phyloP scores from a whole-genome alignment of 805 yeast genomes.

The Barnettozyma pratensis region DNA sequence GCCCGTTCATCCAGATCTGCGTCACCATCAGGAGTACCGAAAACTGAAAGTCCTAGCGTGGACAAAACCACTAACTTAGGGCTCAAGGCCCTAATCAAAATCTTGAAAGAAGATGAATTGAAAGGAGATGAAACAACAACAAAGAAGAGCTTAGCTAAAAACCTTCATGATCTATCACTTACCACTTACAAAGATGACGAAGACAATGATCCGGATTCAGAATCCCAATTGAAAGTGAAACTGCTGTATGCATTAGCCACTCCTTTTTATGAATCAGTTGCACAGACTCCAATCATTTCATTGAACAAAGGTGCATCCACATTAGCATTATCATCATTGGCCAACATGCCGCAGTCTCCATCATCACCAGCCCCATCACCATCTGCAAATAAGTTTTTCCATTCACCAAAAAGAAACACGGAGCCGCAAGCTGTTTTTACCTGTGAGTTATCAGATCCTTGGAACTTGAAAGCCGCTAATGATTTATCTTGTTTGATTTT shows the following conservation, averaged over 20 bases:
- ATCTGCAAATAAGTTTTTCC: slow-evolving; percentile 41
- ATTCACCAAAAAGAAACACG: slow-evolving; percentile 66
- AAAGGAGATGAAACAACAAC: slow-evolving; percentile 25
- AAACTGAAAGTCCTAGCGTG: background rate
- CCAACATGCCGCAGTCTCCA: background rate
- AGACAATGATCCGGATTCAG: slow-evolving; percentile 12
- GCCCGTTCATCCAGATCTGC: slow-evolving; percentile 6
- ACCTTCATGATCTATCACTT: slow-evolving; percentile 54
- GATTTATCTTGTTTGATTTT: slow-evolving; percentile 85
- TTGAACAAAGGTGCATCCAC: slow-evolving; percentile 25
- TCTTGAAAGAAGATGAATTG: slow-evolving; percentile 35
- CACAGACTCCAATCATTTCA: slow-evolving; percentile 21
- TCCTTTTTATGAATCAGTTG: slow-evolving; percentile 41
- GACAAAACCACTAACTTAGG: slow-evolving; percentile 12
- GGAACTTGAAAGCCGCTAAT: slow-evolving; percentile 78
- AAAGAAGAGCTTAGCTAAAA: slow-evolving; percentile 38
- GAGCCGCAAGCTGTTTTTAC: slow-evolving; percentile 85
- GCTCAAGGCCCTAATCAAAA: slow-evolving; percentile 42
- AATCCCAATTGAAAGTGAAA: slow-evolving; percentile 31
- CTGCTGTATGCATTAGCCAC: slow-evolving; percentile 61
- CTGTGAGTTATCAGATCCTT: slow-evolving; percentile 67
- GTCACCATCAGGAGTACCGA: slow-evolving; percentile 1
- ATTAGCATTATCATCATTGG: slow-evolving; percentile 27
- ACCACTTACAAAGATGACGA: slow-evolving; percentile 26
- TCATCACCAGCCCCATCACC: slow-evolving; percentile 9